Percentiles rank a stretch among this genome's conserved stretches.
phyloP scores from a whole-genome alignment of 2,329 filamentous ascomycete genomes.

The Talaromyces albobiverticillius region DNA sequence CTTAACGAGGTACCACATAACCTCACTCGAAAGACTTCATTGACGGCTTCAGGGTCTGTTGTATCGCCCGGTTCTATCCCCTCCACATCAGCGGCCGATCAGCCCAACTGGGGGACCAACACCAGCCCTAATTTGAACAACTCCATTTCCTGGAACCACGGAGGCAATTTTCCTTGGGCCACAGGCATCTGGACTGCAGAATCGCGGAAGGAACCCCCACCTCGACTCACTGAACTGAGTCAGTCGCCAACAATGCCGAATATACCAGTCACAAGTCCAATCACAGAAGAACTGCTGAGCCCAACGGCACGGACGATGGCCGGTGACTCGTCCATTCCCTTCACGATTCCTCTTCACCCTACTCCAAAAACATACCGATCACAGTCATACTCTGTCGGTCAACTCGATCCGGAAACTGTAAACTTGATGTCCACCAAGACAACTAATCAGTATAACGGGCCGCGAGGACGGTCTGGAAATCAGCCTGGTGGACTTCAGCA shows the following conservation, averaged over 20 bases:
- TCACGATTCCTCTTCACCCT: constrained; percentile 82
- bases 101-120: constrained; percentile 41
- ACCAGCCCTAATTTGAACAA: constrained; percentile 37
- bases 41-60: constrained; percentile 69
- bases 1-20: constrained; percentile 74
- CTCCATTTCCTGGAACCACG: constrained; percentile 43
- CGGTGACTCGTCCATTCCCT: constrained; percentile 66
- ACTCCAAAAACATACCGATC: constrained; percentile 92
- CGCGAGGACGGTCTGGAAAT: constrained; percentile 36
- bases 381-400: constrained; percentile 93
- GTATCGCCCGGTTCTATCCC: constrained; percentile 78
- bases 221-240: constrained; percentile 70
- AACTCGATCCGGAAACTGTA: constrained; percentile 67
- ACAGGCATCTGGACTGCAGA: constrained; percentile 80
- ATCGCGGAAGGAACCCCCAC: constrained; percentile 69
- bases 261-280: constrained; percentile 48
- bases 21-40: constrained; percentile 70
- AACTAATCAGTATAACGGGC: constrained; percentile 25
- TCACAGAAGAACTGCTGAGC: constrained; percentile 55
- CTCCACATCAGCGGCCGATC: constrained; percentile 71
- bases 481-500: constrained; percentile 71
- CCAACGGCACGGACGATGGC: constrained; percentile 42
- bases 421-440: constrained; percentile 32
- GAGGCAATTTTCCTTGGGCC: constrained; percentile 66
- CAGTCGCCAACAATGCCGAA: constrained; percentile 68